Percentiles rank a stretch among this genome's conserved stretches.
phyloP scores from a whole-genome alignment of 805 yeast genomes.

The Yarrowia keelungensis region DNA sequence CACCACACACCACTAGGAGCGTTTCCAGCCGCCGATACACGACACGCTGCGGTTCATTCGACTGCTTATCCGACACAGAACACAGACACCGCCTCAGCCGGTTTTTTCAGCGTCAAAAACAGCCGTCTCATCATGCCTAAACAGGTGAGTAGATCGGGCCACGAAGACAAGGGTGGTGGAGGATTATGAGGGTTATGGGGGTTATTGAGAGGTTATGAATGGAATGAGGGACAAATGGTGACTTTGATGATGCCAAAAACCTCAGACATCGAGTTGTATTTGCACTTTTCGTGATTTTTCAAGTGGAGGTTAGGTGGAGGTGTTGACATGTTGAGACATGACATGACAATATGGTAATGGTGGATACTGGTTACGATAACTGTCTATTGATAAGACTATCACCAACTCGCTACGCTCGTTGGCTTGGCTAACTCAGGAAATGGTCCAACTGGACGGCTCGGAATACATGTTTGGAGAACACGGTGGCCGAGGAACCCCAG shows the following conservation, averaged over 20 bases:
- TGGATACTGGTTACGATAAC: too few relatives aligned
- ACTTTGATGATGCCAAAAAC: too few relatives aligned
- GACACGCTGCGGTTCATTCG: not conserved
- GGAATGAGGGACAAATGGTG: too few relatives aligned
- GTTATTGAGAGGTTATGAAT: too few relatives aligned
- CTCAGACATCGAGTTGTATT: too few relatives aligned
- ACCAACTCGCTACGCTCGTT: not conserved
- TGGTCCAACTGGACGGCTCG: slow-evolving; percentile 51
- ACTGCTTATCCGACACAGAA: not conserved
- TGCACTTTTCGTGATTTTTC: too few relatives aligned
- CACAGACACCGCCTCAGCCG: not conserved
- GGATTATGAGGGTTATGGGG: not conserved
- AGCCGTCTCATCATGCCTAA: slow-evolving; percentile 20
- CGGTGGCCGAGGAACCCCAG: slow-evolving; percentile 70
- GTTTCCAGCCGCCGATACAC: slow-evolving; percentile 1
- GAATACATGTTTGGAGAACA: slow-evolving; percentile 72
- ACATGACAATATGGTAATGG: too few relatives aligned
- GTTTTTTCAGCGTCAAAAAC: not conserved
- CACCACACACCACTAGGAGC: not conserved
- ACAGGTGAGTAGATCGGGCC: slow-evolving; percentile 28
- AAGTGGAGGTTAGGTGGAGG: too few relatives aligned
- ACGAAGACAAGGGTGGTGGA: not conserved
- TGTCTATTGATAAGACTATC: too few relatives aligned
- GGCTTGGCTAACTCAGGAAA: slow-evolving; percentile 49
- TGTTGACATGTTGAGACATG: too few relatives aligned